Evolutionary conservation across 441 rosid species (phyloP).

Genomic region (Theobroma grandiflorum): DNA sequence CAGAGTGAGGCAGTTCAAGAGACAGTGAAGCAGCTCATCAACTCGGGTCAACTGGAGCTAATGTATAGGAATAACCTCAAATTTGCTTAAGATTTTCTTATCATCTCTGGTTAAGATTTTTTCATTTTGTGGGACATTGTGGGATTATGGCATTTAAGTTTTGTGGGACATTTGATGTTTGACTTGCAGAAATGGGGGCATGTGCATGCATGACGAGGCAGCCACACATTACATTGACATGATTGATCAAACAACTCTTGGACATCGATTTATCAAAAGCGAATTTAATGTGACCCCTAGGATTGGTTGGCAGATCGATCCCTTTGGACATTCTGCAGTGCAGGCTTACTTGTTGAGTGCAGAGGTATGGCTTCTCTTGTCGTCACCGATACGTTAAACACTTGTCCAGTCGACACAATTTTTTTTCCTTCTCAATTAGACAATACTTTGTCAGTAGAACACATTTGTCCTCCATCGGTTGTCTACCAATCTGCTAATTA

Average conservation of each 20-base stretch:
- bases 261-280: constrained; percentile 54
- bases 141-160: constrained; percentile 16
- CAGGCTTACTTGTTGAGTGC: constrained; percentile 66
- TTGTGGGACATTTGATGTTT: constrained; percentile 15
- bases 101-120: not conserved
- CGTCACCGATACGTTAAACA: not conserved
- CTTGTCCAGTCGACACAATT: not conserved
- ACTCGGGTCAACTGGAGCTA: constrained; percentile 60
- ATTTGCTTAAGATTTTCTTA: not conserved
- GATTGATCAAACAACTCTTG: constrained; percentile 69
- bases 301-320: constrained; percentile 71
- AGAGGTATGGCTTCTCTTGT: constrained; percentile 42
- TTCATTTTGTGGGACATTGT: not conserved
- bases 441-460: constrained; percentile 2
- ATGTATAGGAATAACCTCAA: constrained; percentile 41
- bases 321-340: constrained; percentile 68
- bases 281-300: constrained; percentile 59
- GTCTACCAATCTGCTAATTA: constrained; percentile 19
- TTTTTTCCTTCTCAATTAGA: not conserved
- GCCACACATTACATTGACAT: constrained; percentile 57
- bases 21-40: constrained; percentile 48
- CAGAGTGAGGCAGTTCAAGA: constrained; percentile 50
- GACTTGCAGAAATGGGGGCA: constrained; percentile 62
- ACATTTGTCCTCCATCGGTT: not conserved
- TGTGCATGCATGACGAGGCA: constrained; percentile 68